Percentiles rank a stretch among this genome's conserved stretches.
These are phyloP conservation scores for Stylonectria norvegica DNA, from an alignment of 2,329 filamentous ascomycete species.

Conservation along the genomic window DNA sequence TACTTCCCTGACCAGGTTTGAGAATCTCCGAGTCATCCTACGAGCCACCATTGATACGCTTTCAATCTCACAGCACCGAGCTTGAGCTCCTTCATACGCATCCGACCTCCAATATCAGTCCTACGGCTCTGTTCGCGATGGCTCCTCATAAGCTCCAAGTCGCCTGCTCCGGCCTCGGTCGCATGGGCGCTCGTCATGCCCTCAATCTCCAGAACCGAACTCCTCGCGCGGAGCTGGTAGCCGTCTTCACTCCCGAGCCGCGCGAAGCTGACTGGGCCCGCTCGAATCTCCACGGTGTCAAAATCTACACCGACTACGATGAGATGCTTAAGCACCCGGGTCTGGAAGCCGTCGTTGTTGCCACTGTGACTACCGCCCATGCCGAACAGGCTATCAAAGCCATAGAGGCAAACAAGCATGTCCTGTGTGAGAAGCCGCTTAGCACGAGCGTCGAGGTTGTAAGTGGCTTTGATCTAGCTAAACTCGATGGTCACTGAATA, in stretches of 20 bases:
- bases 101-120: background rate
- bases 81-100: background rate
- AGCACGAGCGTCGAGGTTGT: conserved; percentile 49
- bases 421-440: conserved; percentile 26
- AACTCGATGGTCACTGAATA: conserved; percentile 34
- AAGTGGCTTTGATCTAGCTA: conserved; percentile 28
- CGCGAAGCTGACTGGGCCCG: conserved; percentile 25
- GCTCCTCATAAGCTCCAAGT: conserved; percentile 24
- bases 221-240: conserved; percentile 23
- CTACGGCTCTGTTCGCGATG: conserved; percentile 10
- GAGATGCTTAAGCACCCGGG: conserved; percentile 28
- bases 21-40: background rate
- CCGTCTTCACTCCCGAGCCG: conserved; percentile 24
- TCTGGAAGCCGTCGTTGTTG: conserved; percentile 24
- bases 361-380: conserved; percentile 26
- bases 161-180: conserved; percentile 24
- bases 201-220: conserved; percentile 26
- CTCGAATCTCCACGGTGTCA: conserved; percentile 21
- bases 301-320: conserved; percentile 23
- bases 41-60: background rate
- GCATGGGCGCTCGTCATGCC: conserved; percentile 27
- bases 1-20: background rate
- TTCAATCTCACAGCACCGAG: background rate
- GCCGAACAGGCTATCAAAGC: conserved; percentile 27
- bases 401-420: conserved; percentile 26